phyloP scores from a whole-genome alignment of 441 rosid species.

The Pelargonium citronellum region DNA sequence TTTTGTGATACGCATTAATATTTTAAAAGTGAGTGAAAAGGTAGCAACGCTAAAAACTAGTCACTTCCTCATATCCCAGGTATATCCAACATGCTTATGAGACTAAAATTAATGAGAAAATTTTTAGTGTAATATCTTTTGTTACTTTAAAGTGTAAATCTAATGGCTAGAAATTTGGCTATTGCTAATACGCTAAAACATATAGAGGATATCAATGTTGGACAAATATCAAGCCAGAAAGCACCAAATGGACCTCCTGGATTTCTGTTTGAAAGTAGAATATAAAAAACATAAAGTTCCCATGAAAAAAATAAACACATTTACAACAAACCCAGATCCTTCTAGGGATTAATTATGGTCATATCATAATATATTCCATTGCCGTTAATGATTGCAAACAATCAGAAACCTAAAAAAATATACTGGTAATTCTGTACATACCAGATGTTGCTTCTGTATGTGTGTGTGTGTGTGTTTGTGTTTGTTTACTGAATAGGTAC shows the following conservation, averaged over 20 bases:
- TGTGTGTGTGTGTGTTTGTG: conserved; percentile 5
- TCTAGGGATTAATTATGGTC: background rate
- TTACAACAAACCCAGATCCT: background rate
- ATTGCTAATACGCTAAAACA: background rate
- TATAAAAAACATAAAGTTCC: background rate
- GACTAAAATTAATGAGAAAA: background rate
- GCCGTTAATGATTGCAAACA: background rate
- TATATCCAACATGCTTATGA: background rate
- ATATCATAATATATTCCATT: background rate
- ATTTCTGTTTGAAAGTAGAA: conserved; percentile 8
- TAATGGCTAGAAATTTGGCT: background rate
- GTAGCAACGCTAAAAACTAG: conserved; percentile 4
- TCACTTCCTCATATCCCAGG: background rate
- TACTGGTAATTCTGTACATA: background rate
- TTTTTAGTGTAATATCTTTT: background rate
- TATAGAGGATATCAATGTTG: background rate
- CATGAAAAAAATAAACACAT: background rate
- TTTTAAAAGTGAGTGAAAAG: conserved; percentile 8
- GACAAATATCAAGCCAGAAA: background rate
- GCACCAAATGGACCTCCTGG: conserved; percentile 7
- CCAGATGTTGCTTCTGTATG: background rate
- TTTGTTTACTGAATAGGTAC: background rate
- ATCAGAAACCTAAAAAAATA: conserved; percentile 1
- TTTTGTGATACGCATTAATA: conserved; percentile 10
- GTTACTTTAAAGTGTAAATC: background rate